Evolutionary conservation across 2,329 filamentous ascomycete genomes (phyloP).

Genomic region (Neonectria faginata): DNA sequence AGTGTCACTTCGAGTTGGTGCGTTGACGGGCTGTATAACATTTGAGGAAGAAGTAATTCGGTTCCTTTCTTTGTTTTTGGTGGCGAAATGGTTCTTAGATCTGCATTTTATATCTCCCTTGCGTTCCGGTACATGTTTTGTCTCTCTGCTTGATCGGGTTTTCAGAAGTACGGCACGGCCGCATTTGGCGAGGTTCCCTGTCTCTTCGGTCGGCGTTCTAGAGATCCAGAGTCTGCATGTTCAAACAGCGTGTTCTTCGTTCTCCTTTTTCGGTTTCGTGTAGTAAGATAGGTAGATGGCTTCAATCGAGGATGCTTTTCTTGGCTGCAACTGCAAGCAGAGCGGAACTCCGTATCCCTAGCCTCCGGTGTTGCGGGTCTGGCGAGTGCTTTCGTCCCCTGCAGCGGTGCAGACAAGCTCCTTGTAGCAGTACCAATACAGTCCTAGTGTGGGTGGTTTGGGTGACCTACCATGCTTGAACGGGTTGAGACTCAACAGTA

Average conservation of each 20-base stretch:
- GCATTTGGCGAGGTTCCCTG: neutral
- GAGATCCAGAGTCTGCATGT: neutral
- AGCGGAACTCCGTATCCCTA: neutral
- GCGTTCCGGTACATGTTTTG: neutral
- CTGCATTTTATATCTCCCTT: neutral
- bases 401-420: neutral
- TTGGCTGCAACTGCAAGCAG: neutral
- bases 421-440: neutral
- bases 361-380: neutral
- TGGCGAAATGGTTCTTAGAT: neutral
- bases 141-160: neutral
- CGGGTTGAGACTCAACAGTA: neutral
- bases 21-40: neutral
- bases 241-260: neutral
- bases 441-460: neutral
- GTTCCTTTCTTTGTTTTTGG: neutral
- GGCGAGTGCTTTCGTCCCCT: neutral
- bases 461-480: neutral
- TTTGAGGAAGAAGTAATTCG: neutral
- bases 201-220: neutral
- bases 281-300: neutral
- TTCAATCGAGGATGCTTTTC: neutral
- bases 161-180: neutral
- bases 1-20: neutral
- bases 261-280: neutral